A percentile compares a stretch with the other conserved stretches of the same genome.
Conservation (phyloP, 1,284 basidiomycete species). For the Tilletia setariae region DNA sequence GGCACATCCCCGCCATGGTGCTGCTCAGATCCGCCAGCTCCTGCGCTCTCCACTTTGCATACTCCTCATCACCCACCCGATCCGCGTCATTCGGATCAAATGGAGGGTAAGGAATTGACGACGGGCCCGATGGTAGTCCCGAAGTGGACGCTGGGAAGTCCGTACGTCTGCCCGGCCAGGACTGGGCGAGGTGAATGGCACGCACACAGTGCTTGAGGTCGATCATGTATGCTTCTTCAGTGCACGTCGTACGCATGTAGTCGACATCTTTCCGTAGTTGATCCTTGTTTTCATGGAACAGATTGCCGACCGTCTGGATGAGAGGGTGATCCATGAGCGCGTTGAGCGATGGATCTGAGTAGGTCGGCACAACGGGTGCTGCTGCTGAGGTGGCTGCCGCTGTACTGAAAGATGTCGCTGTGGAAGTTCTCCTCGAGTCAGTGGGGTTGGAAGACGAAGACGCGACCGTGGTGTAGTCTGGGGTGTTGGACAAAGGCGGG, state of each 20-base stretch:
- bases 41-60: conserved; percentile 76
- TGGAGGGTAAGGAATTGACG: neutral
- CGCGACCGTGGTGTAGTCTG: neutral
- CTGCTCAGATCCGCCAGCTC: conserved; percentile 82
- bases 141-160: conserved; percentile 64
- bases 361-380: neutral
- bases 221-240: conserved; percentile 63
- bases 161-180: conserved; percentile 78
- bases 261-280: conserved; percentile 74
- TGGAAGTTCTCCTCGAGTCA: conserved; percentile 20
- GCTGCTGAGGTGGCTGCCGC: conserved; percentile 20
- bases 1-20: conserved; percentile 81
- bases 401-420: conserved; percentile 27
- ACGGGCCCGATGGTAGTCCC: neutral
- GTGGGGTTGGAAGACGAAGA: conserved; percentile 18
- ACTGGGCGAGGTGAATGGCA: conserved; percentile 77
- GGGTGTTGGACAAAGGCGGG: neutral
- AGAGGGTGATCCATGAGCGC: conserved; percentile 31
- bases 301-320: conserved; percentile 63
- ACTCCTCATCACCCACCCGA: conserved; percentile 60
- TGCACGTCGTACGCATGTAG: conserved; percentile 67
- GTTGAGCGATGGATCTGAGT: conserved; percentile 13
- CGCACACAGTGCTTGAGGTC: conserved; percentile 75
- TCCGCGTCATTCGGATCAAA: conserved; percentile 8
- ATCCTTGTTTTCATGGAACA: conserved; percentile 72